A percentile compares a stretch with the other conserved stretches of the same genome.
phyloP scores from a whole-genome alignment of 2,329 filamentous ascomycete species.

The Fusarium goolgardi region DNA sequence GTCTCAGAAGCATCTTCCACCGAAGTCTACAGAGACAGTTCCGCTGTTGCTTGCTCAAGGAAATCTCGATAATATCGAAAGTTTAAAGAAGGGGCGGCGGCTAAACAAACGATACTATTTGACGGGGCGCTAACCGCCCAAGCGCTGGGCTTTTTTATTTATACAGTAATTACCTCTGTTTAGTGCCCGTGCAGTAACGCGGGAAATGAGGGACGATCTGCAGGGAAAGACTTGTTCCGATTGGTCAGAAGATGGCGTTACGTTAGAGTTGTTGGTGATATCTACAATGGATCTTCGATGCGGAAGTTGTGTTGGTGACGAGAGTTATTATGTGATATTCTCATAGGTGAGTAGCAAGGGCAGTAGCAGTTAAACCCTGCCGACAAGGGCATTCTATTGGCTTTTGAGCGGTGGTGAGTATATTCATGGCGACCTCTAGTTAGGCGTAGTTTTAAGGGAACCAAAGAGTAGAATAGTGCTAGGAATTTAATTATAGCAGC shows the following conservation, averaged over 20 bases:
- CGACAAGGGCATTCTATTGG: background rate
- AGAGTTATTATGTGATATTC: background rate
- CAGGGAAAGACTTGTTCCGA: conserved; percentile 20
- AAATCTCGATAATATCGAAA: background rate
- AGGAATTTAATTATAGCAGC: background rate
- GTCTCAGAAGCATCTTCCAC: background rate
- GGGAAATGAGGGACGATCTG: conserved; percentile 24
- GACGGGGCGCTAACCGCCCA: conserved; percentile 22
- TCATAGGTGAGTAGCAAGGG: background rate
- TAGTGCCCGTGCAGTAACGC: conserved; percentile 1
- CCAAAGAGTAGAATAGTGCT: background rate
- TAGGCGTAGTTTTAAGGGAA: too few relatives aligned
- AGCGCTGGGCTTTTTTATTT: conserved; percentile 15
- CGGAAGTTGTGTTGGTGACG: conserved; percentile 1
- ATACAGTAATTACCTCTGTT: conserved; percentile 2
- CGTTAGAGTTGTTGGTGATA: conserved; percentile 20
- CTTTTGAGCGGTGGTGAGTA: background rate
- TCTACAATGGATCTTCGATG: background rate
- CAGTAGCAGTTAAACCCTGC: background rate
- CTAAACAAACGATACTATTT: conserved; percentile 22
- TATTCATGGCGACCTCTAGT: too few relatives aligned
- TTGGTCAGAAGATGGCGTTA: conserved; percentile 11
- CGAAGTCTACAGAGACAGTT: background rate
- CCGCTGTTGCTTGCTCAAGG: background rate
- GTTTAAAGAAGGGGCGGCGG: conserved; percentile 20